A percentile compares a stretch with the other conserved stretches of the same genome.
Evolutionary conservation across 1,284 basidiomycete genomes (phyloP).

Genomic region (Lentinula novae-zelandiae): DNA sequence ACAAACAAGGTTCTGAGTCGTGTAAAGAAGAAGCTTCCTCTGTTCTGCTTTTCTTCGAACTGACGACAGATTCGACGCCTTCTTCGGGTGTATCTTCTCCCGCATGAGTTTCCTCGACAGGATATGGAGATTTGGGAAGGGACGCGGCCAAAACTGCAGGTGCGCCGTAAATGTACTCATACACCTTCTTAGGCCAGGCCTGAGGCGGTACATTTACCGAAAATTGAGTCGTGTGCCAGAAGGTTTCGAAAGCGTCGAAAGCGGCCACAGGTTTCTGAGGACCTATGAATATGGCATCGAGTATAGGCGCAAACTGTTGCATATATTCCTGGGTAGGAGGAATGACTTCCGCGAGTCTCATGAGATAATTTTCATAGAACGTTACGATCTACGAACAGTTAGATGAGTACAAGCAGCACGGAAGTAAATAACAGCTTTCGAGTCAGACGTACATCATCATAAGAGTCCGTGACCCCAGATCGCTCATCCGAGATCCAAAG

Average conservation of each 20-base stretch:
- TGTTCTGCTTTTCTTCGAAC: background rate
- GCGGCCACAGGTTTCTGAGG: slow-evolving; percentile 40
- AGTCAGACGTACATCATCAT: slow-evolving; percentile 36
- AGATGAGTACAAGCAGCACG: background rate
- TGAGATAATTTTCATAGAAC: slow-evolving; percentile 49
- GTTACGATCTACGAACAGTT: slow-evolving; percentile 40
- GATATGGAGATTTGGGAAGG: background rate
- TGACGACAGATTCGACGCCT: background rate
- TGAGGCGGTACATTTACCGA: slow-evolving; percentile 32
- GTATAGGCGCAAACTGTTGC: slow-evolving; percentile 38
- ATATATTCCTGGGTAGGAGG: slow-evolving; percentile 36
- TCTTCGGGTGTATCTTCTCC: background rate
- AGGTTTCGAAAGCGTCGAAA: slow-evolving; percentile 48
- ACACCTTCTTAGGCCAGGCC: slow-evolving; percentile 50
- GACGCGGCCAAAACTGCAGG: background rate
- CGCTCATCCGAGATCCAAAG: slow-evolving; percentile 63
- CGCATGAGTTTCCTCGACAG: background rate
- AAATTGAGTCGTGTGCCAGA: slow-evolving; percentile 45
- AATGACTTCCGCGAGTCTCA: slow-evolving; percentile 46
- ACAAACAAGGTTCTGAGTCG: background rate
- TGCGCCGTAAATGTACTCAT: slow-evolving; percentile 17
- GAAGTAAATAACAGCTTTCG: background rate
- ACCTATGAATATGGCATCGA: slow-evolving; percentile 52
- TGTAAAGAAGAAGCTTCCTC: background rate
- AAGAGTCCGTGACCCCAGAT: slow-evolving; percentile 34